These are phyloP conservation scores for Globisporangium nodosum DNA, from an alignment of 352 stramenopile genomes.

Conservation along the genomic window DNA sequence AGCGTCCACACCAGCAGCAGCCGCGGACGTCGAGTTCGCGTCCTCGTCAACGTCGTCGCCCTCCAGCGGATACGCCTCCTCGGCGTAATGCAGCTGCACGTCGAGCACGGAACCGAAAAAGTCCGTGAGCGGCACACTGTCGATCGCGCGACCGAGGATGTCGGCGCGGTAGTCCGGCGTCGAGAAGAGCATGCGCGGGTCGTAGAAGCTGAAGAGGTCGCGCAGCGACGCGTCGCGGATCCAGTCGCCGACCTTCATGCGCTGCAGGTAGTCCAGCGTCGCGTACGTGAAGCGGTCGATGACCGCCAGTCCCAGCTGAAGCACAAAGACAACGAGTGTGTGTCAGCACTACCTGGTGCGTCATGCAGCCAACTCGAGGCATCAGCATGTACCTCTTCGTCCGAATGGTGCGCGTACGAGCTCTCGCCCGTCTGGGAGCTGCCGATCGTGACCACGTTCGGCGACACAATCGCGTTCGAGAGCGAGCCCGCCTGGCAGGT, in stretches of 20 bases:
- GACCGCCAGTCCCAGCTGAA: conserved; percentile 72
- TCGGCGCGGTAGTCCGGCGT: conserved; percentile 75
- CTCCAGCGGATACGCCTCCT: conserved; percentile 74
- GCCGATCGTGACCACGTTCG: conserved; percentile 92
- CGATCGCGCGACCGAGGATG: conserved; percentile 62
- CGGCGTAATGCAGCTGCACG: conserved; percentile 61
- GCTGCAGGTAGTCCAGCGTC: conserved; percentile 85
- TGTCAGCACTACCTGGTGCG: too few species aligned
- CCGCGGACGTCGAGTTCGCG: neutral
- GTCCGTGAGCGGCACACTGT: conserved; percentile 78
- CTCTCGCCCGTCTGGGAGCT: conserved; percentile 91
- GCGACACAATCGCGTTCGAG: conserved; percentile 74
- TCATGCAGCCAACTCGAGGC: neutral
- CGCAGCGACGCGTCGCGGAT: conserved; percentile 57
- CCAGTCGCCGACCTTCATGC: conserved; percentile 72
- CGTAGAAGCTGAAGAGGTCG: conserved; percentile 80
- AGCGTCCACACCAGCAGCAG: neutral
- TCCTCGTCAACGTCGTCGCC: conserved; percentile 4
- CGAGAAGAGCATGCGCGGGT: conserved; percentile 78
- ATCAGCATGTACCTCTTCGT: conserved; percentile 48
- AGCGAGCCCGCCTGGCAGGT: conserved; percentile 96
- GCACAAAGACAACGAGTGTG: neutral
- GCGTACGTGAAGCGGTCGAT: conserved; percentile 90
- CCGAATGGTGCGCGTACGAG: conserved; percentile 92
- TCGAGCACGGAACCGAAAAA: conserved; percentile 87